Evolutionary conservation across 306 rosid genomes (phyloP).

Genomic region (Psophocarpus tetragonolobus): DNA sequence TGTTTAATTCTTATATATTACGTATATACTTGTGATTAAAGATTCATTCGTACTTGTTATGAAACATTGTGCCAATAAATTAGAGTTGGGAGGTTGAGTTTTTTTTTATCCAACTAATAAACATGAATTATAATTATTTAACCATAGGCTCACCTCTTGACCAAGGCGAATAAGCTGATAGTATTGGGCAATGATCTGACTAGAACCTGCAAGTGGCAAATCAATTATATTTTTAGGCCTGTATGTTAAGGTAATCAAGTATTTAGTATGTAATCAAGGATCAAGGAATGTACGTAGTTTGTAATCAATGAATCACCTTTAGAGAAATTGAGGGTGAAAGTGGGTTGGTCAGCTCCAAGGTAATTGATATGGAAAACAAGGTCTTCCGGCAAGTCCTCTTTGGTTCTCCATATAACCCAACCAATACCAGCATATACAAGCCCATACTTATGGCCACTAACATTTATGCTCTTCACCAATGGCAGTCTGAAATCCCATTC

Average conservation of each 20-base stretch:
- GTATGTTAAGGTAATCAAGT: neutral
- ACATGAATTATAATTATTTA: neutral
- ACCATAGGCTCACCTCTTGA: constrained; percentile 46
- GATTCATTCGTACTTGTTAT: neutral
- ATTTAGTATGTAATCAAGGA: neutral
- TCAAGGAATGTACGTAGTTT: neutral
- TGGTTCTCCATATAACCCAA: constrained; percentile 69
- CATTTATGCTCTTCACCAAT: constrained; percentile 82
- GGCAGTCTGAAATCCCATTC: constrained; percentile 90
- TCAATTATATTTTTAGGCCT: neutral
- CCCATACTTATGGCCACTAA: constrained; percentile 85
- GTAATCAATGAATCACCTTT: constrained; percentile 33
- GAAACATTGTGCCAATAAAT: neutral
- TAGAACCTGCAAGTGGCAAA: constrained; percentile 50
- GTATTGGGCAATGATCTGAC: constrained; percentile 72
- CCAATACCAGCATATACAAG: constrained; percentile 92
- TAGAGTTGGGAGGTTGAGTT: neutral
- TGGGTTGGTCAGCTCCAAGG: constrained; percentile 54
- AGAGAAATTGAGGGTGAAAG: constrained; percentile 53
- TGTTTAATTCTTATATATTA: neutral
- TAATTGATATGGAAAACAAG: constrained; percentile 62
- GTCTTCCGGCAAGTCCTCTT: constrained; percentile 62
- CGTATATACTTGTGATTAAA: neutral
- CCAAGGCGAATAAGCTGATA: constrained; percentile 64
- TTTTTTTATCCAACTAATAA: neutral